A percentile compares a stretch with the other conserved stretches of the same genome.
These are phyloP conservation scores for Teratosphaeriaceae sp. DNA, from an alignment of 2,329 filamentous ascomycete species.

Conservation along the genomic window DNA sequence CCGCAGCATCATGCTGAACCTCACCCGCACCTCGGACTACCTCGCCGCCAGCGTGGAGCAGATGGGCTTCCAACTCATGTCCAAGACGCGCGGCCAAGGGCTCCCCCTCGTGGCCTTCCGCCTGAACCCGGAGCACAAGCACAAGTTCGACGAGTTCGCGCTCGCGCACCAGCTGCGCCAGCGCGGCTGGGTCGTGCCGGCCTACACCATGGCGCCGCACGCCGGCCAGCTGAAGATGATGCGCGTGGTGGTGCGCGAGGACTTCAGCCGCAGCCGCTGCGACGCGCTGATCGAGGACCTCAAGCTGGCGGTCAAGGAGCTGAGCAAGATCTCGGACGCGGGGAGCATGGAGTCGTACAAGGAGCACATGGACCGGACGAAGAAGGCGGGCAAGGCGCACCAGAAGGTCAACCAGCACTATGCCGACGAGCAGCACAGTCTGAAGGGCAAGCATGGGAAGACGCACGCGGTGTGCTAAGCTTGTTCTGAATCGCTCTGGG, in stretches of 20 bases:
- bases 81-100: slow-evolving; percentile 66
- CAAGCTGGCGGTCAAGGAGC: slow-evolving; percentile 63
- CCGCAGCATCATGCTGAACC: slow-evolving; percentile 86
- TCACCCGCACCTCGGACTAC: slow-evolving; percentile 86
- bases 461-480: slow-evolving; percentile 75
- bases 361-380: slow-evolving; percentile 33
- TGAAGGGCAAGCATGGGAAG: slow-evolving; percentile 88
- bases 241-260: slow-evolving; percentile 85
- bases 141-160: slow-evolving; percentile 50
- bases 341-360: slow-evolving; percentile 61
- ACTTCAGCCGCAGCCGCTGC: slow-evolving; percentile 77
- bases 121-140: slow-evolving; percentile 51
- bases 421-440: slow-evolving; percentile 71
- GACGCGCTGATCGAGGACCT: slow-evolving; percentile 73
- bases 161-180: slow-evolving; percentile 76
- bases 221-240: slow-evolving; percentile 81
- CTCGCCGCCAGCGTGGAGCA: slow-evolving; percentile 65
- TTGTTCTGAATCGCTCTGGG: neutral
- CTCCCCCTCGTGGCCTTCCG: slow-evolving; percentile 89
- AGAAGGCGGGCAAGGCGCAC: slow-evolving; percentile 18
- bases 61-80: slow-evolving; percentile 84
- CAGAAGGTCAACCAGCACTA: slow-evolving; percentile 41
- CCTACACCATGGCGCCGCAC: slow-evolving; percentile 94
- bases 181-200: slow-evolving; percentile 87
- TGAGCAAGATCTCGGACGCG: slow-evolving; percentile 68